Percentiles rank a stretch among this genome's conserved stretches.
Conservation (phyloP, 805 yeast genomes). For the Ogataea sp. region DNA sequence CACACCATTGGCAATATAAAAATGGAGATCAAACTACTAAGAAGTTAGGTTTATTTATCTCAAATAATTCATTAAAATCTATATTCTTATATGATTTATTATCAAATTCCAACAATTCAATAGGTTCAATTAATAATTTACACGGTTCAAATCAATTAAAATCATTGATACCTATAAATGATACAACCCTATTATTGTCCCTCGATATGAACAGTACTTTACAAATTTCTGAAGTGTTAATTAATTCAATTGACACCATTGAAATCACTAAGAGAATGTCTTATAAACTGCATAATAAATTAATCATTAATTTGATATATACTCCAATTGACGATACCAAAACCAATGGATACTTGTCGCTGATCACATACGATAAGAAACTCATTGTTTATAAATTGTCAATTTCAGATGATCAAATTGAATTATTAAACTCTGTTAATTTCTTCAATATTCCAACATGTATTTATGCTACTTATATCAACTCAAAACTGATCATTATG, state of each 20-base stretch:
- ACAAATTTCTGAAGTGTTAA: slow-evolving; percentile 3
- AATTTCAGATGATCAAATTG: slow-evolving; percentile 7
- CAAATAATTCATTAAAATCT: slow-evolving; percentile 18
- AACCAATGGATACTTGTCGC: slow-evolving; percentile 37
- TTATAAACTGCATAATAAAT: slow-evolving; percentile 22
- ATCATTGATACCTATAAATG: slow-evolving; percentile 11
- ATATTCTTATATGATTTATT: too few relatives aligned
- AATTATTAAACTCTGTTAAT: slow-evolving; percentile 21
- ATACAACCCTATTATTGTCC: slow-evolving; percentile 15
- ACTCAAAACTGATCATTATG: slow-evolving; percentile 31
- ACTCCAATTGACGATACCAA: slow-evolving; percentile 6
- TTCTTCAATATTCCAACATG: slow-evolving; percentile 47
- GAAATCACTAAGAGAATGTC: slow-evolving; percentile 3
- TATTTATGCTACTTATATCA: slow-evolving; percentile 27
- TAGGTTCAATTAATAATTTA: slow-evolving; percentile 3
- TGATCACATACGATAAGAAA: slow-evolving; percentile 54
- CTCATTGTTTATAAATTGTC: slow-evolving; percentile 29
- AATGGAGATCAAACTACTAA: neutral
- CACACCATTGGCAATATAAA: slow-evolving; percentile 9
- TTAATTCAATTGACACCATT: neutral
- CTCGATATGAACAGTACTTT: slow-evolving; percentile 27
- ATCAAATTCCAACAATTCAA: too few relatives aligned
- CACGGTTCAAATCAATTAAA: slow-evolving; percentile 15
- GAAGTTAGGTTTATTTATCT: slow-evolving; percentile 15
- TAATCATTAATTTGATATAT: slow-evolving; percentile 18